Base-by-base conservation (phyloP, 2,329 filamentous ascomycete species). In the Diaporthe vaccinii region DNA sequence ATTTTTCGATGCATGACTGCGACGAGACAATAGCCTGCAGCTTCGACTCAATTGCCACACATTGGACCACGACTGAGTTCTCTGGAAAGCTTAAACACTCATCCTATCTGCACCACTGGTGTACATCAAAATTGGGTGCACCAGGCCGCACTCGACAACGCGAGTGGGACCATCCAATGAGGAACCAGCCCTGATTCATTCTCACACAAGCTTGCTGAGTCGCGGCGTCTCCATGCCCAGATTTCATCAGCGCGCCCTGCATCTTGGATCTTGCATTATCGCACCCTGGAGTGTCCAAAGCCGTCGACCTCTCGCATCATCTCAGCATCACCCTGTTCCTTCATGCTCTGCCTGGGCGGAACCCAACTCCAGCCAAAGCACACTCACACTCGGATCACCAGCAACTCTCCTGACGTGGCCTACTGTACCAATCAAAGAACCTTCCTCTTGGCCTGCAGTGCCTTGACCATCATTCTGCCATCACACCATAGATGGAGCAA, bases 261-360 rank as follows among this genome's bases (percentile, higher is more conserved):
- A 55, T 55, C 65, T 41, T 55, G 65, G 49, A 69, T 69, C 65
- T 69, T 49, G 65, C 34, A 69, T 55, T 28, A 55, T 69, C 49
- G n/a, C 46, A 69, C 49, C 34, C 6, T 20, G 34, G 3, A 55
- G 28, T 39, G 34, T 31, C n/a, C 22, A 53, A 39, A 28, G 34
- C 9, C 31, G 17, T 69, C 49, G 36, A 55, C 22, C 41, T 20
- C 8, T 41, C 46, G 20, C 65, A 53, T 28, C 65, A 39, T 68
- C 15, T 36, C 49, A 55, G 34, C 65, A 41, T 31, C 65, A 55
- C 34, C n/a, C 34, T 49, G 41, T 34, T 12, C n/a, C 49, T n/a
- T n/a, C 65, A 22, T 34, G 15, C n/a, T 34, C 22, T 2, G 31
- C 25, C 15, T 49, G 65, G 31, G 39, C 34, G 46, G 49, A 28